Evolutionary conservation across 2,329 filamentous ascomycete species (phyloP), one percentile per base, ranked within the genome.

Genomic region (Ophiostoma sp.): DNA sequence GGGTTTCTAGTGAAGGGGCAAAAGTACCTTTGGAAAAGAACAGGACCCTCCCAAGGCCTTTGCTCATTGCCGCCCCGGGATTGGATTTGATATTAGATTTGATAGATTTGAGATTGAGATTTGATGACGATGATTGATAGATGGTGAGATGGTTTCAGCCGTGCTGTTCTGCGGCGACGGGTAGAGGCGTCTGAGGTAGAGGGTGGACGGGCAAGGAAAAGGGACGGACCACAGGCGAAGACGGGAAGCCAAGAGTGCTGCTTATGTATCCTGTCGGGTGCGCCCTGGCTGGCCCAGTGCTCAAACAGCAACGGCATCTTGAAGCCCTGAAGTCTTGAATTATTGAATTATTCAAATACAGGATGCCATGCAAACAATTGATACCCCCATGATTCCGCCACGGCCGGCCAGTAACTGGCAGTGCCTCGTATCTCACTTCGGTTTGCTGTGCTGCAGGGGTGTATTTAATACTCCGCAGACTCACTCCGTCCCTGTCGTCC

Each of bases 171-270:
- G 20, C 44, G 44, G 44, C 6, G 57, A 62, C 57, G 57, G 57
- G 23, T 62, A 62, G 23, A 17, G 27, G 27, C 57, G 57, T 62
- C 27, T 31, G 57, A 62, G 11, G 57, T 60, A 60, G 57, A 62
- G 44, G 44, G 44, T 48, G 44, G 44, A 17, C 20, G 44, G 17
- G 17, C 17, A 48, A 57, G 52, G 52, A 27, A 27, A 48, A 23
- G 23, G n/a, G 23, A 23, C 17, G 52, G n/a, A 57, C n/a, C 52
- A 57, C 52, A 57, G 52, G 52, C n/a, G 52, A 57, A 27, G 52
- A 27, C 52, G 23, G 52, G n/a, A 23, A 27, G 52, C 52, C 52
- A 57, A 57, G 23, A 23, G 52, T 27, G 17, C 23, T 48, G 44
- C 15, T 27, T 23, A 57, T 57, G 23, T 13, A 57, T 57, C 52